phyloP scores from a whole-genome alignment of 1,139 yeast species.

The Pichia sp. region DNA sequence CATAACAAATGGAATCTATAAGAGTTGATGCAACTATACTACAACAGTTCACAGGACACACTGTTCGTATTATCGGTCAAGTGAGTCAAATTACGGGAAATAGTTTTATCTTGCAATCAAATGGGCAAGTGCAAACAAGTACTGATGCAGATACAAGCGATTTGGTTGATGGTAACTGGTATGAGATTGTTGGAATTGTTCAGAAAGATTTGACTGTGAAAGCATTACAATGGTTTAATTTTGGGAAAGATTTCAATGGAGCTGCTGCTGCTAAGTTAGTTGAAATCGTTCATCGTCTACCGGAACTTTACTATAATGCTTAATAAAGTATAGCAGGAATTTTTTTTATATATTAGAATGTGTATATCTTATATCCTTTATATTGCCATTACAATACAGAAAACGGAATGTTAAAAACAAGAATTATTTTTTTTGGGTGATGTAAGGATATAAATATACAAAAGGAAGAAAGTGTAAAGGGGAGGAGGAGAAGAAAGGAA shows the following conservation, averaged over 20 bases:
- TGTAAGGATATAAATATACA: no score
- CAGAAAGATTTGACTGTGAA: slow-evolving; percentile 26
- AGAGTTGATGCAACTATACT: slow-evolving; percentile 33
- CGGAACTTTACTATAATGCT: slow-evolving; percentile 7
- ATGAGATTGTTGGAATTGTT: slow-evolving; percentile 32
- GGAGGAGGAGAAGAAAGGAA: no score
- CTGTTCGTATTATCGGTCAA: slow-evolving; percentile 33
- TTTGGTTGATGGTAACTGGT: slow-evolving; percentile 26
- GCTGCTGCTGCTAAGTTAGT: slow-evolving; percentile 30
- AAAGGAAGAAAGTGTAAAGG: no score
- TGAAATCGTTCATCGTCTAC: slow-evolving; percentile 17
- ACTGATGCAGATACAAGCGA: slow-evolving; percentile 14
- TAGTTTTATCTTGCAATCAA: slow-evolving; percentile 14
- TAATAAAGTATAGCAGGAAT: not conserved
- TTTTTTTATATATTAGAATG: not conserved
- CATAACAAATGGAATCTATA: slow-evolving; percentile 29
- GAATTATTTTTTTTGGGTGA: no score
- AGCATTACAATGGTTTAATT: slow-evolving; percentile 29
- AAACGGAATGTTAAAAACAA: no score
- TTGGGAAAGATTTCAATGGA: slow-evolving; percentile 30
- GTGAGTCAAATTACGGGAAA: slow-evolving; percentile 18
- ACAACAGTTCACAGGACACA: slow-evolving; percentile 24
- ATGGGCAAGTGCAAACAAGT: slow-evolving; percentile 18
- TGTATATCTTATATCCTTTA: not conserved
- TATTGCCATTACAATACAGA: no score